A percentile compares a stretch with the other conserved stretches of the same genome.
phyloP scores from a whole-genome alignment of 1,284 basidiomycete species.

The Naganishia albida region DNA sequence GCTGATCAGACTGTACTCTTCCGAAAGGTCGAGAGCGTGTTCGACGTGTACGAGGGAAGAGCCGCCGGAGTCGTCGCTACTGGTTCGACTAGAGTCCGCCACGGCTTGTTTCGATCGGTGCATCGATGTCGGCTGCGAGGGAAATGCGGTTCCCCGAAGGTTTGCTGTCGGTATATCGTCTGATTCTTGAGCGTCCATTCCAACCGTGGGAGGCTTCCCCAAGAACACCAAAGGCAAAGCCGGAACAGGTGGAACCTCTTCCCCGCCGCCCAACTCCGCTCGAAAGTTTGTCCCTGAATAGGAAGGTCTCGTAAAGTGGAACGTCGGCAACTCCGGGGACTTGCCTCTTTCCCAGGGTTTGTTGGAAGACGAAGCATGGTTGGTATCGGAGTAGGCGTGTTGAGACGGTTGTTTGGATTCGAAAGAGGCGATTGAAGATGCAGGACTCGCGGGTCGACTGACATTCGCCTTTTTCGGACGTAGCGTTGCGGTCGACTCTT shows the following conservation, averaged over 20 bases:
- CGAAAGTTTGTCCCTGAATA: slow-evolving; percentile 28
- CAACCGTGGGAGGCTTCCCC: not conserved
- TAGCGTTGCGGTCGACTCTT: slow-evolving; percentile 10
- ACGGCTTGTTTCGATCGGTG: not conserved
- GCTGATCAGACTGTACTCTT: slow-evolving; percentile 20
- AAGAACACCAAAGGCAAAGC: not conserved
- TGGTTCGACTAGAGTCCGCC: not conserved
- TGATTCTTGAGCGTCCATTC: not conserved
- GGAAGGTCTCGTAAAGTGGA: slow-evolving; percentile 28
- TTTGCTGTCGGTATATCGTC: not conserved
- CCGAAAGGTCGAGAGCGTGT: slow-evolving; percentile 15
- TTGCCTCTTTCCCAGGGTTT: not conserved
- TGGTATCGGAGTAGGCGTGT: not conserved
- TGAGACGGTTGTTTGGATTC: not conserved
- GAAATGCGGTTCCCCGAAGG: not conserved
- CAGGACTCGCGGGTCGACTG: not conserved
- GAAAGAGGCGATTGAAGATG: not conserved
- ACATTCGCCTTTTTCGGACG: not conserved
- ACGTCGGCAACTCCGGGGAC: slow-evolving; percentile 25
- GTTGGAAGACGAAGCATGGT: not conserved
- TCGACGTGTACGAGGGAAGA: slow-evolving; percentile 28
- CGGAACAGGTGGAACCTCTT: slow-evolving; percentile 13
- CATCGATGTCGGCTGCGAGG: not conserved
- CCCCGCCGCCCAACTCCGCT: slow-evolving; percentile 2
- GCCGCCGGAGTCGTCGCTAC: slow-evolving; percentile 2